Conservation (phyloP, 148 eudicot genomes). For the Salicornia ramosissima region DNA sequence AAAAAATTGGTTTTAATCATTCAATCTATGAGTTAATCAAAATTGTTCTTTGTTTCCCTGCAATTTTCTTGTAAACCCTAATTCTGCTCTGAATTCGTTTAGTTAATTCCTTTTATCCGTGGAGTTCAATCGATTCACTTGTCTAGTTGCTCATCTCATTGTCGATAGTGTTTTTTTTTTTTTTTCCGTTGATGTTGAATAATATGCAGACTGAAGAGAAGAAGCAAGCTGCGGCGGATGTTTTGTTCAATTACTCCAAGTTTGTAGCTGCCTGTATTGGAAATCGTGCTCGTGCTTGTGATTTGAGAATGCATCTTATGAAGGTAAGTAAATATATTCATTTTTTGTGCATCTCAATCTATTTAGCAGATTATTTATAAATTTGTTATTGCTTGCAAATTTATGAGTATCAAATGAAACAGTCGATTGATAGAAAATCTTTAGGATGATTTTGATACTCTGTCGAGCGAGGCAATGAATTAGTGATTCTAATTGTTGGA, state of each 20-base stretch:
- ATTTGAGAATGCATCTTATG: conserved; percentile 82
- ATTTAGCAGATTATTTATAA: neutral
- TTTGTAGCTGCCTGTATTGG: conserved; percentile 74
- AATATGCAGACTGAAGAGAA: conserved; percentile 58
- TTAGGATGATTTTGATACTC: neutral
- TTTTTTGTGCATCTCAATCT: neutral
- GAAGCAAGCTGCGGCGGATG: conserved; percentile 91
- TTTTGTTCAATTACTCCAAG: conserved; percentile 66
- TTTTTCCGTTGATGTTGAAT: neutral
- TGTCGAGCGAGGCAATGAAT: neutral
- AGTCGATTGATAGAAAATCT: neutral
- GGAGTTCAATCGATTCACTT: neutral
- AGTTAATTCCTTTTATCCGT: neutral
- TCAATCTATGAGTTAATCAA: neutral
- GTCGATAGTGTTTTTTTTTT: neutral
- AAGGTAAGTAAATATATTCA: conserved; percentile 38
- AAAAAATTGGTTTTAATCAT: neutral
- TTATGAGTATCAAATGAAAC: neutral
- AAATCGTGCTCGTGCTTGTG: conserved; percentile 74
- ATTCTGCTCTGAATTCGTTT: neutral
- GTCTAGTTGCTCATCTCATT: neutral
- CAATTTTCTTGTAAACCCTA: conserved; percentile 11
- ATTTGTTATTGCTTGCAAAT: neutral
- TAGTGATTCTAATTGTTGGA: neutral
- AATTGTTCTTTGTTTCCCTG: neutral